phyloP scores from a whole-genome alignment of 2,329 filamentous ascomycete genomes.

The Coleophoma cylindrospora region DNA sequence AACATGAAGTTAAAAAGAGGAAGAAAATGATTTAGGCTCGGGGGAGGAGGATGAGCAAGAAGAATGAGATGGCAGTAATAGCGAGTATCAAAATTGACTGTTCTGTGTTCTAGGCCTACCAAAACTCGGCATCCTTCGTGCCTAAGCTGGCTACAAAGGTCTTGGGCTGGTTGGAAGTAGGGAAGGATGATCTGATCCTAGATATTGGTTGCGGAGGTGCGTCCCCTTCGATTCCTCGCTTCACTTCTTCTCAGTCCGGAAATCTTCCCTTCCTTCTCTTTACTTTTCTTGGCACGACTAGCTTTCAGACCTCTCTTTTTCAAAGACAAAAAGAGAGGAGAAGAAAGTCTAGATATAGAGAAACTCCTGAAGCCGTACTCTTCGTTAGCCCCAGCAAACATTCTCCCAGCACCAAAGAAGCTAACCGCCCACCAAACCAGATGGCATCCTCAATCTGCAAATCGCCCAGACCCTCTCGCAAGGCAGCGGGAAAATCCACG shows the following conservation, averaged over 20 bases:
- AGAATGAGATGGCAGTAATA: too few species aligned
- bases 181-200: slow-evolving; percentile 51
- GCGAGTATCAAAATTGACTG: background rate
- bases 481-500: slow-evolving; percentile 45
- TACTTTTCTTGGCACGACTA: too few species aligned
- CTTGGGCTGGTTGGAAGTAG: slow-evolving; percentile 51
- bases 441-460: slow-evolving; percentile 53
- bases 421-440: slow-evolving; percentile 25
- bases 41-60: too few species aligned
- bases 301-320: too few species aligned
- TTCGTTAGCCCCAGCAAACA: background rate
- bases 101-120: slow-evolving; percentile 38
- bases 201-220: slow-evolving; percentile 61
- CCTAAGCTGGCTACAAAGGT: slow-evolving; percentile 56
- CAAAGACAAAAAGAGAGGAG: too few species aligned
- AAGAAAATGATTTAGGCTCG: too few species aligned
- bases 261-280: too few species aligned
- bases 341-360: background rate
- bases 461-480: slow-evolving; percentile 40
- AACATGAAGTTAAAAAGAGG: background rate
- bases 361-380: background rate
- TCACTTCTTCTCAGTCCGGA: too few species aligned
- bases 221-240: slow-evolving; percentile 9
- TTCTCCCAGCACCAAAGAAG: slow-evolving; percentile 3
- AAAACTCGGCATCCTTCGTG: slow-evolving; percentile 57